Percentiles rank a stretch among this genome's conserved stretches.
These are phyloP conservation scores for Hapsidospora chrysogenum DNA, from an alignment of 495 filamentous ascomycete genomes.

Conservation along the genomic window DNA sequence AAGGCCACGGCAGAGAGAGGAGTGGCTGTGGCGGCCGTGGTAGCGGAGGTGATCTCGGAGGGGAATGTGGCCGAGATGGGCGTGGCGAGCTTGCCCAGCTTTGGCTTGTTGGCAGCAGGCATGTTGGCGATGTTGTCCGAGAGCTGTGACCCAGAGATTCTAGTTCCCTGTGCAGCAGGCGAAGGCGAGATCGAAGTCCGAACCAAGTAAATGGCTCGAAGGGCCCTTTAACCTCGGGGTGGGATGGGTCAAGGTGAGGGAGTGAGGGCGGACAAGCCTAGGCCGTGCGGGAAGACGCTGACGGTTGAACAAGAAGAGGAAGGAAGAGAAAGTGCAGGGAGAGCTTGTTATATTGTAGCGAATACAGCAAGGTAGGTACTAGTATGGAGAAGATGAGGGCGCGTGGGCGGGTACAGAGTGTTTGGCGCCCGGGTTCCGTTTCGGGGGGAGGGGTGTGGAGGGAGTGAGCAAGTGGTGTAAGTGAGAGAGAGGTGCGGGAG, in stretches of 20 bases:
- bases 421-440: not conserved
- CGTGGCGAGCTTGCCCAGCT: slow-evolving; percentile 57
- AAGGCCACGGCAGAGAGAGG: slow-evolving; percentile 2
- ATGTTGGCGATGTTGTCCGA: slow-evolving; percentile 30
- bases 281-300: not conserved
- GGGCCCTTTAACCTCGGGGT: too few relatives aligned
- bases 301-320: not conserved
- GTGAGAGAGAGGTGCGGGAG: not conserved
- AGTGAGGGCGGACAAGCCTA: not conserved
- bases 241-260: not conserved
- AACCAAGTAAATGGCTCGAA: not conserved
- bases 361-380: not conserved
- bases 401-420: too few relatives aligned
- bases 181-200: too few relatives aligned
- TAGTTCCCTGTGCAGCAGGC: too few relatives aligned
- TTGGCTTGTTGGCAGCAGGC: slow-evolving; percentile 39
- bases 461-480: not conserved
- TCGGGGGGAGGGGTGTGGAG: not conserved
- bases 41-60: slow-evolving; percentile 46
- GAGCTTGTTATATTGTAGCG: not conserved
- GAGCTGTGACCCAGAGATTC: too few relatives aligned
- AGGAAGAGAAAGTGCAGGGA: not conserved
- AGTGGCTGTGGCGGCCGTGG: slow-evolving; percentile 12
- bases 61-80: slow-evolving; percentile 64
- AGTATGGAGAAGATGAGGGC: too few relatives aligned